Evolutionary conservation across 768 basidiomycete species (phyloP).

Genomic region (Piloderma croceum): DNA sequence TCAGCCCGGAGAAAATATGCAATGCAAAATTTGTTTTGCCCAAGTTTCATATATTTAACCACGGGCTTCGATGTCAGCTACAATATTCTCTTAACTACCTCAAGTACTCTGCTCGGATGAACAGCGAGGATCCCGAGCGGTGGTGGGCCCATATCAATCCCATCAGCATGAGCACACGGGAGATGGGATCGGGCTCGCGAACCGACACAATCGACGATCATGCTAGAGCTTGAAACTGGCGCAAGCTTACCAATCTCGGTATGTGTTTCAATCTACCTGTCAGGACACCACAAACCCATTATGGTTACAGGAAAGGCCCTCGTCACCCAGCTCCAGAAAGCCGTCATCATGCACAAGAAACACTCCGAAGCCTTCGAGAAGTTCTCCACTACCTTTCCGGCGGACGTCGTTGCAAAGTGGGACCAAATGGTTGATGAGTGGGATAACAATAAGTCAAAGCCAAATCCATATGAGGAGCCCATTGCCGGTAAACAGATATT

Average conservation of each 20-base stretch:
- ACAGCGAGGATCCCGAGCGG: slow-evolving; percentile 6
- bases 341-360: slow-evolving; percentile 1
- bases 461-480: slow-evolving; percentile 3
- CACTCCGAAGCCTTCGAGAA: slow-evolving; percentile 1
- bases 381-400: not conserved
- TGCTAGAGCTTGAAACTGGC: slow-evolving; percentile 8
- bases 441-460: slow-evolving; percentile 2
- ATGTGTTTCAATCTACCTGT: slow-evolving; percentile 1
- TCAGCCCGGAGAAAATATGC: slow-evolving; percentile 24
- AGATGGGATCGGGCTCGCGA: slow-evolving; percentile 16
- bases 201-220: slow-evolving; percentile 16
- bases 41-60: slow-evolving; percentile 17
- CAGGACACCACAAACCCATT: not conserved
- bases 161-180: slow-evolving; percentile 5
- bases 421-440: slow-evolving; percentile 1
- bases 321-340: slow-evolving; percentile 1
- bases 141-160: slow-evolving; percentile 5
- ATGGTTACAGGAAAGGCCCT: not conserved
- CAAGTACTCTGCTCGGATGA: not conserved
- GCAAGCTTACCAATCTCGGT: slow-evolving; percentile 9
- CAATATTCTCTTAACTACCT: not conserved
- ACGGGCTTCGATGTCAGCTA: slow-evolving; percentile 10
- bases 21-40: slow-evolving; percentile 22
- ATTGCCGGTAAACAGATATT: not conserved
- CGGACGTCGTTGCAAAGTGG: slow-evolving; percentile 4